These are phyloP conservation scores for Dittrichia graveolens DNA, from an alignment of 129 eudicot genomes.

Conservation along the genomic window DNA sequence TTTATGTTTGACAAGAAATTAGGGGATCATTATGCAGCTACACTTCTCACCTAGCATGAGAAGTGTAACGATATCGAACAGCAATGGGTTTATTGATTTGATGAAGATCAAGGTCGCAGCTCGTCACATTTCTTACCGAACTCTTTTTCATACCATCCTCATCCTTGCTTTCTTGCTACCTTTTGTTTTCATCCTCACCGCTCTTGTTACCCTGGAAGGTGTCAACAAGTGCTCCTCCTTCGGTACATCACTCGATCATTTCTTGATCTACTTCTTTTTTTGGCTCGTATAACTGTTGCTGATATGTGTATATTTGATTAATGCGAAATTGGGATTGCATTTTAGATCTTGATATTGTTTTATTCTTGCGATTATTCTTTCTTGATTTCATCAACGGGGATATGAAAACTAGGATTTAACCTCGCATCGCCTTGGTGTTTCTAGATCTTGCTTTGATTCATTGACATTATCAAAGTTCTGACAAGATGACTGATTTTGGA, in stretches of 20 bases:
- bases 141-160: slow-evolving; percentile 84
- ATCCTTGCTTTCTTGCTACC: slow-evolving; percentile 86
- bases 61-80: slow-evolving; percentile 93
- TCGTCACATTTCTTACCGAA: slow-evolving; percentile 86
- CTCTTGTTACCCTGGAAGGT: slow-evolving; percentile 97
- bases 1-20: slow-evolving; percentile 25
- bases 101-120: slow-evolving; percentile 99
- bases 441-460: slow-evolving; percentile 33
- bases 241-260: slow-evolving; percentile 42
- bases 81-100: slow-evolving; percentile 78
- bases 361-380: not conserved
- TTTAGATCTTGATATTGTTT: slow-evolving; percentile 26
- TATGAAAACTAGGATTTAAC: slow-evolving; percentile 14
- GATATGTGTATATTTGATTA: not conserved
- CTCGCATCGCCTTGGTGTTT: slow-evolving; percentile 15
- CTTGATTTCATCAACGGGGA: slow-evolving; percentile 14
- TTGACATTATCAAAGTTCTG: slow-evolving; percentile 18
- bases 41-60: slow-evolving; percentile 99
- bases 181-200: slow-evolving; percentile 91
- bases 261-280: slow-evolving; percentile 13
- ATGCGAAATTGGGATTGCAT: slow-evolving; percentile 20
- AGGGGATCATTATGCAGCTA: slow-evolving; percentile 90
- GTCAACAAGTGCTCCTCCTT: slow-evolving; percentile 97
- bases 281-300: not conserved
- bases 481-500: not conserved